Evolutionary conservation across 116 monocot genomes (phyloP), one percentile per base, ranked within the genome.

Genomic region (Trichopus zeylanicus): DNA sequence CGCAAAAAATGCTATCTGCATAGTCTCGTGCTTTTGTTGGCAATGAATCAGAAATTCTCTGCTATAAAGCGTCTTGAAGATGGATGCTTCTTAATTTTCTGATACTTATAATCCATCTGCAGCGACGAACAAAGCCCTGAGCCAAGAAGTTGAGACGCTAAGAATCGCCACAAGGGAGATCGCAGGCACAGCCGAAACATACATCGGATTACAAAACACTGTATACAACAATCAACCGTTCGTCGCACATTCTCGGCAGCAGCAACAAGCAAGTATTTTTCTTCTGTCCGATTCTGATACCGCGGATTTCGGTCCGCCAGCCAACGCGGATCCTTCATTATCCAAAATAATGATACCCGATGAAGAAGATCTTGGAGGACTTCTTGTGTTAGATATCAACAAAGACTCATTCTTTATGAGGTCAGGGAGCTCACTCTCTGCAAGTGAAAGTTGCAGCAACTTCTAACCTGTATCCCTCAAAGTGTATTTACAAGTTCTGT

Each of bases 71-170:
- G 37, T 37, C 37, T 37, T 37, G 0, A 15, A 5, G 12, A 37
- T 37, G 37, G 12, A 37, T 15, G 5, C 15, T 11, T 37, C 6
- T 11, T 8, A 37, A 8, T 15, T 11, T 37, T 42, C 18, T 42
- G 42, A n/a, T 42, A 42, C n/a, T 3, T 1, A 42, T 42, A n/a
- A 42, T 42, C 2, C 19, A 46, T 22, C 53, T 64, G 47, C 82
- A 95, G 94, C 94, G 24, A 49, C 86, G 33, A 95, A 95, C 61
- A 90, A 86, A 57, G 72, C 94, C 26, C 72, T 95, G 46, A 95
- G 81, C 48, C 83, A 89, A 21, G 94, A 95, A 67, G 72, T 89
- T 26, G 83, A 83, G 12, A 86, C 90, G 69, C 83, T 95, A 11
- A 89, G 73, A 66, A 62, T 86, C 12, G 86, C 83, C 11, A 95